Evolutionary conservation across 2,329 filamentous ascomycete genomes (phyloP).

Genomic region (Alternaria rosae): DNA sequence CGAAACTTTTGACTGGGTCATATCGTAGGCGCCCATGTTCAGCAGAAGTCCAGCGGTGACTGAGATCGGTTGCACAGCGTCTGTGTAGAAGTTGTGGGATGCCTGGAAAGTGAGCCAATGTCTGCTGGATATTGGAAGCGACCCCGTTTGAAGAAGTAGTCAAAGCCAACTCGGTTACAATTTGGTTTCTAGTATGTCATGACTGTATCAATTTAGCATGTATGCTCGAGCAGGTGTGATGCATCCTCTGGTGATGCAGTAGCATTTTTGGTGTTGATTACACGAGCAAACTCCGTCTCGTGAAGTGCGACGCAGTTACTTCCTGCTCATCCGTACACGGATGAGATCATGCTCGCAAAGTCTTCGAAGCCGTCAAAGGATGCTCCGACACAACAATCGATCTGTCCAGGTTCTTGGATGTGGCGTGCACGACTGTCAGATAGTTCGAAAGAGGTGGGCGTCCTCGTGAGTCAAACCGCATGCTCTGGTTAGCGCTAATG

Average conservation of each 20-base stretch:
- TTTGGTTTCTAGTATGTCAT: neutral
- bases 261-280: neutral
- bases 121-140: neutral
- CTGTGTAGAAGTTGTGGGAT: neutral
- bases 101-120: neutral
- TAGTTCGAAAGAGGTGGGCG: neutral
- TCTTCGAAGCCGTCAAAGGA: neutral
- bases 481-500: neutral
- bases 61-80: neutral
- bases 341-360: neutral
- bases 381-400: neutral
- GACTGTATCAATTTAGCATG: neutral
- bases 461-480: neutral
- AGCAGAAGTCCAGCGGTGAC: too few relatives aligned
- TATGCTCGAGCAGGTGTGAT: neutral
- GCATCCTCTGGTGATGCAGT: neutral
- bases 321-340: neutral
- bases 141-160: neutral
- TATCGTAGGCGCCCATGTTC: neutral
- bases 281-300: neutral
- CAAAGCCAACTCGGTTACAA: neutral
- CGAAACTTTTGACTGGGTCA: neutral
- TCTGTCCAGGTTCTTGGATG: neutral
- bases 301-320: neutral
- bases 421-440: neutral